Evolutionary conservation across 192 early-diverging fungal genomes (phyloP), one percentile per base, ranked within the genome.

Genomic region (Gorgonomyces haynaldii): DNA sequence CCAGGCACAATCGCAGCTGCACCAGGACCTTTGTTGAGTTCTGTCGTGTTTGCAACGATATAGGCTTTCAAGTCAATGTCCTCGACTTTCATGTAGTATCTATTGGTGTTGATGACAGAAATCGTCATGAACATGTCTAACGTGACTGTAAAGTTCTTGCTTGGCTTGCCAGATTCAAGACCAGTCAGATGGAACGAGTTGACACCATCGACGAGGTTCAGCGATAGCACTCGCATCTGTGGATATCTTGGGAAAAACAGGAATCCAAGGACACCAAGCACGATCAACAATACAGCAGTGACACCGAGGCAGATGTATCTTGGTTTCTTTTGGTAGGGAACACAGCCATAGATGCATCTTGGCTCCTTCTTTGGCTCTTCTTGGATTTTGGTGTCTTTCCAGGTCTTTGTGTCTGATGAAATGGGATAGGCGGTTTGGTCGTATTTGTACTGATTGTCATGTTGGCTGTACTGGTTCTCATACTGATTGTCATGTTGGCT

Each of bases 231-330:
- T 30, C 21, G 31, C 25, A 51, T 31, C 21, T 51, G 37, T 5
- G 37, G 35, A 12, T 27, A 27, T 30, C 50, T 5, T 20, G 50
- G 50, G 37, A 51, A 51, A 30, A 51, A 51, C 19, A 51, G 22
- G 37, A 26, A 51, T 30, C 20, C 23, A 8, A 51, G 4, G 0
- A 51, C 50, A 28, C 15, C 31, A 40, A 39, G 2, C 4, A 51
- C 15, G 12, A 32, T 16, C 2, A 21, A 19, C 2, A 51, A 23
- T 4, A 51, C 28, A 1, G 34, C 3, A 10, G 23, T 35, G 5
- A 37, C 37, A 17, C 22, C 17, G 5, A 39, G 3, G 16, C 50
- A 51, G 25, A 38, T 27, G 23, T 37, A 26, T 12, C 46, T 12
- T 3, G 21, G 31, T 15, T 49, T 49, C 6, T 35, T 32, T 20